Percentiles rank a stretch among this genome's conserved stretches.
Conservation (phyloP, 2,329 filamentous ascomycete species). For the Scytalidium sp. region DNA sequence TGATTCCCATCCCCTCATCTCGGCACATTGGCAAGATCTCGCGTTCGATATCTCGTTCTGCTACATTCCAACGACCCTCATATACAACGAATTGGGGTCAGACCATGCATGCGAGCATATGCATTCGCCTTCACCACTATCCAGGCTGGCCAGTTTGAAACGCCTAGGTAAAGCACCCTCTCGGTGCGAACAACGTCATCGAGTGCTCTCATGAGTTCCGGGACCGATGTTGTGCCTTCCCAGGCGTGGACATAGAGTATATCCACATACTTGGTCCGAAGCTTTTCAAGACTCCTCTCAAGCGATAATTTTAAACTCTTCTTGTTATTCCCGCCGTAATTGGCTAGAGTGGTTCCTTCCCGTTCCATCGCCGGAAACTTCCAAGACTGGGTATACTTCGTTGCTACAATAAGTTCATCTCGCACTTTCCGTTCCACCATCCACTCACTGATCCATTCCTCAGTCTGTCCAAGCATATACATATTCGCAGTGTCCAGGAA, state of each 20-base stretch:
- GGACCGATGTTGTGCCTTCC: conserved; percentile 55
- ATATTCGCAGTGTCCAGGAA: conserved; percentile 62
- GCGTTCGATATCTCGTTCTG: conserved; percentile 55
- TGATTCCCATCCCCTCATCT: conserved; percentile 50
- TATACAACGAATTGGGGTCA: conserved; percentile 58
- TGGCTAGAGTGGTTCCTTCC: conserved; percentile 41
- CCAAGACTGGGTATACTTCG: conserved; percentile 46
- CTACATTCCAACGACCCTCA: conserved; percentile 59
- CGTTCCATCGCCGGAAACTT: conserved; percentile 39
- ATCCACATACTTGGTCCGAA: conserved; percentile 69
- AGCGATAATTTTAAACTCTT: conserved; percentile 59
- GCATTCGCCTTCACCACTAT: conserved; percentile 63
- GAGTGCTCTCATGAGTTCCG: conserved; percentile 66
- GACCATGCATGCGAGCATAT: conserved; percentile 67
- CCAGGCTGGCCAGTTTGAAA: conserved; percentile 70
- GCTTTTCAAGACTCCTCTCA: conserved; percentile 53
- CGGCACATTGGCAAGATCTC: conserved; percentile 55
- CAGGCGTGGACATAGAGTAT: conserved; percentile 65
- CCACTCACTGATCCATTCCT: conserved; percentile 58
- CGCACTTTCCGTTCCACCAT: conserved; percentile 45
- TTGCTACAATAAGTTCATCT: conserved; percentile 49
- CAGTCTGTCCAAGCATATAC: conserved; percentile 55
- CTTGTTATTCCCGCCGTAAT: conserved; percentile 51
- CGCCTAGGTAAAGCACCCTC: conserved; percentile 66
- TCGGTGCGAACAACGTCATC: conserved; percentile 57